Conservation (phyloP, 129 eudicot species). For the Cynara cardunculus region DNA sequence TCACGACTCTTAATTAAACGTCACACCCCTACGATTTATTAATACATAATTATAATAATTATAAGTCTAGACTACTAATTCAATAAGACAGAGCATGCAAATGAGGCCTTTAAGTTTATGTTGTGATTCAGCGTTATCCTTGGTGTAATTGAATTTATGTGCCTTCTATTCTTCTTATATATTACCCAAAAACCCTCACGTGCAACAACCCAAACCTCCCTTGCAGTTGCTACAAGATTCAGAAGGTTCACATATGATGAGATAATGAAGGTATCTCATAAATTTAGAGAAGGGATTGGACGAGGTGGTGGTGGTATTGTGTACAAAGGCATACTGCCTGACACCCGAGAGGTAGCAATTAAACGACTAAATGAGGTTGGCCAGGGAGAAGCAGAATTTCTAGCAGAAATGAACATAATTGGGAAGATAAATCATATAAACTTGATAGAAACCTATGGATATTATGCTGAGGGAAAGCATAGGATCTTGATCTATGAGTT, state of each 20-base stretch:
- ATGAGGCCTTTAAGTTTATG: conserved; percentile 18
- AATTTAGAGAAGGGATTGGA: conserved; percentile 33
- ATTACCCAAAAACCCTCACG: background rate
- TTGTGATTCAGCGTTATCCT: conserved; percentile 25
- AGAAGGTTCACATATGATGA: conserved; percentile 33
- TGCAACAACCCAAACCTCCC: conserved; percentile 16
- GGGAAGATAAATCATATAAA: conserved; percentile 43
- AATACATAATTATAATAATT: too few species aligned
- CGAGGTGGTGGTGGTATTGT: conserved; percentile 37
- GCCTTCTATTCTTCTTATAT: conserved; percentile 5
- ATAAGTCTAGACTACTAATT: too few species aligned
- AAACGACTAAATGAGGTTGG: conserved; percentile 27
- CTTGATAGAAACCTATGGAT: conserved; percentile 41
- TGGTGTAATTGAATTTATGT: conserved; percentile 18
- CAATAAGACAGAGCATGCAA: background rate
- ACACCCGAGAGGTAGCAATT: conserved; percentile 31
- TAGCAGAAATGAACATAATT: conserved; percentile 35
- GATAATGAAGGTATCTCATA: conserved; percentile 20
- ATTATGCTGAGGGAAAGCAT: conserved; percentile 35
- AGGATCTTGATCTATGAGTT: conserved; percentile 46
- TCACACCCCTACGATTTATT: too few species aligned
- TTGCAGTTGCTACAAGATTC: conserved; percentile 26
- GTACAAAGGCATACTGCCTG: conserved; percentile 29
- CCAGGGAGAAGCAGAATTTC: conserved; percentile 39
- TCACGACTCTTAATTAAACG: too few species aligned